phyloP scores from a whole-genome alignment of 1,284 basidiomycete genomes.

The Stygiomarasmius scandens region DNA sequence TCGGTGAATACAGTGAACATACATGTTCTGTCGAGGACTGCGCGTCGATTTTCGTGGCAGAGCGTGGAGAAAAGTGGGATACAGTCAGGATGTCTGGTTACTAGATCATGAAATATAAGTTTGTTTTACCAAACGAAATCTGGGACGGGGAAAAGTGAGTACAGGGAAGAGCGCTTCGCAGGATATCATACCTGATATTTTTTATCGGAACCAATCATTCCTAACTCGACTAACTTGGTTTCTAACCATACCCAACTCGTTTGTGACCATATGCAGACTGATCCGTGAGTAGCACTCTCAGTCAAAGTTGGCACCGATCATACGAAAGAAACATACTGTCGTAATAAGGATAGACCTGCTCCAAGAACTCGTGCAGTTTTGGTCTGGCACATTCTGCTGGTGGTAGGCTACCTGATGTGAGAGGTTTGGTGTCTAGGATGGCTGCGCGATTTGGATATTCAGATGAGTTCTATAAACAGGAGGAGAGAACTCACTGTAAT shows the following conservation, averaged over 20 bases:
- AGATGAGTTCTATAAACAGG: background rate
- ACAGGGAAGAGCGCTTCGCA: background rate
- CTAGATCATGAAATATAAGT: too few relatives aligned
- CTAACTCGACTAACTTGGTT: conserved; percentile 86
- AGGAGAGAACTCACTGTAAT: conserved; percentile 78
- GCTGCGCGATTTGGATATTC: conserved; percentile 43
- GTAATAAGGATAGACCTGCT: conserved; percentile 77
- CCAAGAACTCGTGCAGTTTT: conserved; percentile 82
- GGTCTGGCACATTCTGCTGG: conserved; percentile 82
- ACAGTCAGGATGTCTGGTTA: too few relatives aligned
- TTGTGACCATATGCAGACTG: conserved; percentile 83
- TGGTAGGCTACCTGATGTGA: conserved; percentile 77
- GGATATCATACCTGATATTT: conserved; percentile 66
- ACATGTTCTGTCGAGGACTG: conserved; percentile 81
- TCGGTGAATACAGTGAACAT: conserved; percentile 90
- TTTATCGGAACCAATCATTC: conserved; percentile 73
- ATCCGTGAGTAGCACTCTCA: too few relatives aligned
- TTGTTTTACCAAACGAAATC: conserved; percentile 59
- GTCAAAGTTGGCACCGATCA: background rate
- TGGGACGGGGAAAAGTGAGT: conserved; percentile 24
- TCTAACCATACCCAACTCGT: conserved; percentile 94
- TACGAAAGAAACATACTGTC: conserved; percentile 51
- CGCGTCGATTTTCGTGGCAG: background rate
- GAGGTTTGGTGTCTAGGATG: conserved; percentile 81
- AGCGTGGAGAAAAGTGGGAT: background rate